phyloP scores from a whole-genome alignment of 2,329 filamentous ascomycete genomes.

The Cercospora beticola region DNA sequence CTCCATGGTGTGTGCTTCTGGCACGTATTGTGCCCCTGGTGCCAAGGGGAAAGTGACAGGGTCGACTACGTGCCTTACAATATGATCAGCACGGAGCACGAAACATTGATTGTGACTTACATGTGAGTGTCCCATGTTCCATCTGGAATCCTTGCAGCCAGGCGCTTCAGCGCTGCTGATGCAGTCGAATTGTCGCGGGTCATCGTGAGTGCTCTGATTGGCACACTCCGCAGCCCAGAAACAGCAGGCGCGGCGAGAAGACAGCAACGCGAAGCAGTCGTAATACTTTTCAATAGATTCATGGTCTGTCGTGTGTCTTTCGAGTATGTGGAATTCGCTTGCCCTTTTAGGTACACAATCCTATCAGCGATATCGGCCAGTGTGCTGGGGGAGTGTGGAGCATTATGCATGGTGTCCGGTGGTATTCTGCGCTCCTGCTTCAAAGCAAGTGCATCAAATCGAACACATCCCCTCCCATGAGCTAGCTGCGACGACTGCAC shows the following conservation, averaged over 20 bases:
- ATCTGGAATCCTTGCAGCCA: conserved; percentile 40
- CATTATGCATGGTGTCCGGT: neutral
- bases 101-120: conserved; percentile 27
- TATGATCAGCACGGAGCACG: neutral
- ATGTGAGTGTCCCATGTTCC: conserved; percentile 63
- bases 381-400: neutral
- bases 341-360: neutral
- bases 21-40: conserved; percentile 53
- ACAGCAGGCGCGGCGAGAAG: neutral
- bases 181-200: neutral
- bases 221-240: neutral
- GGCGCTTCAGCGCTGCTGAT: neutral
- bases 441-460: neutral
- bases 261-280: neutral
- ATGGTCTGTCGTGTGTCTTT: neutral
- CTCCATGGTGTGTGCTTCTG: conserved; percentile 50
- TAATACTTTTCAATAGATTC: neutral
- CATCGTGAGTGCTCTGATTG: neutral
- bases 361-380: neutral
- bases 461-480: neutral
- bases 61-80: conserved; percentile 54
- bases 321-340: neutral
- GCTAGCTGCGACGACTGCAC: neutral
- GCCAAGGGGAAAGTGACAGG: conserved; percentile 52
- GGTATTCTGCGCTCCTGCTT: neutral